Evolutionary conservation across 2,329 filamentous ascomycete genomes (phyloP).

Genomic region (Trichoderma afroharzianum): DNA sequence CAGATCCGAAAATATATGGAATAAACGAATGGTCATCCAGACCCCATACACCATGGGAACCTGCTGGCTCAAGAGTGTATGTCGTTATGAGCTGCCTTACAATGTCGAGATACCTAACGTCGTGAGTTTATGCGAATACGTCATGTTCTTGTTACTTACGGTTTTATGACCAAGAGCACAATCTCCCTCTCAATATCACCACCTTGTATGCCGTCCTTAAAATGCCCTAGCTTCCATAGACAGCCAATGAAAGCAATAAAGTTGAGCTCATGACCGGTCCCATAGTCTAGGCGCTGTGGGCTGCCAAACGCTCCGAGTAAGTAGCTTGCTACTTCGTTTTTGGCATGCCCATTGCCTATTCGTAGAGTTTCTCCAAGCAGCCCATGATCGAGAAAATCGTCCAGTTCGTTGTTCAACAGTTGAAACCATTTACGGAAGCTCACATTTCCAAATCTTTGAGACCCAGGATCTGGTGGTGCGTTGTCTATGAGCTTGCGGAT

Average conservation of each 20-base stretch:
- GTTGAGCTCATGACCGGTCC: slow-evolving; percentile 92
- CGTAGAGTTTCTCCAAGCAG: slow-evolving; percentile 30
- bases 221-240: slow-evolving; percentile 86
- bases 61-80: slow-evolving; percentile 91
- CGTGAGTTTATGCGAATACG: background rate
- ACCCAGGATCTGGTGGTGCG: slow-evolving; percentile 79
- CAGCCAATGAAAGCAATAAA: slow-evolving; percentile 88
- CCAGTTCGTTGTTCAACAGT: slow-evolving; percentile 59
- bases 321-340: slow-evolving; percentile 71
- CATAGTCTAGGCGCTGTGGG: slow-evolving; percentile 85
- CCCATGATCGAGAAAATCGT: slow-evolving; percentile 32
- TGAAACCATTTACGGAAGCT: slow-evolving; percentile 84
- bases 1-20: slow-evolving; percentile 92
- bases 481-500: slow-evolving; percentile 68
- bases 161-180: slow-evolving; percentile 77
- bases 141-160: slow-evolving; percentile 52
- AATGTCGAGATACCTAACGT: slow-evolving; percentile 69
- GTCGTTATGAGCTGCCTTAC: slow-evolving; percentile 79
- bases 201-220: slow-evolving; percentile 52
- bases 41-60: slow-evolving; percentile 96
- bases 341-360: slow-evolving; percentile 42
- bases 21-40: slow-evolving; percentile 96
- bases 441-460: slow-evolving; percentile 85
- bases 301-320: slow-evolving; percentile 85
- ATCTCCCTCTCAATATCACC: slow-evolving; percentile 71